Conservation (phyloP, 176 grass and related monocot species). For the Paspalum notatum region DNA sequence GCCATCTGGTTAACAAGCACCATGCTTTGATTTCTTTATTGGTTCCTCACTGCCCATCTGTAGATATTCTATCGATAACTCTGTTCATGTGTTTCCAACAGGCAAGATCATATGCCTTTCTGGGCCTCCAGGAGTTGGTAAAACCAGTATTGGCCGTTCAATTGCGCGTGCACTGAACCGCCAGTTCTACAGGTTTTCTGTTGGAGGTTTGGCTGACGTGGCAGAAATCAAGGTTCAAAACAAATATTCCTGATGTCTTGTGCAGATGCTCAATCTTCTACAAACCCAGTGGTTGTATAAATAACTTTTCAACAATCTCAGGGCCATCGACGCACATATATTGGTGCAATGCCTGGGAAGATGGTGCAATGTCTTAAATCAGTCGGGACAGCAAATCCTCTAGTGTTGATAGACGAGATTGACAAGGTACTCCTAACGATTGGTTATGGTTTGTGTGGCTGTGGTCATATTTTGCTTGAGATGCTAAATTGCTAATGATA, state of each 20-base stretch:
- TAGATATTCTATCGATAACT: slow-evolving; percentile 32
- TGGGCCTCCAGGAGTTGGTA: slow-evolving; percentile 98
- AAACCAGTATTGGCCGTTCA: slow-evolving; percentile 97
- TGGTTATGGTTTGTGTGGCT: neutral
- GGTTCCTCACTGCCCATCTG: neutral
- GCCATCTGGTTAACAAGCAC: neutral
- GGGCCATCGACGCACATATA: slow-evolving; percentile 96
- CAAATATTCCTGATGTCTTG: slow-evolving; percentile 19
- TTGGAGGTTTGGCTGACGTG: slow-evolving; percentile 98
- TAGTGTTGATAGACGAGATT: slow-evolving; percentile 98
- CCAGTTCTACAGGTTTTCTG: slow-evolving; percentile 97
- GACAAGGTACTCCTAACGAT: slow-evolving; percentile 75
- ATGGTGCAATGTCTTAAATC: slow-evolving; percentile 99
- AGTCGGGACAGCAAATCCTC: slow-evolving; percentile 92
- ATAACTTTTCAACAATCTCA: slow-evolving; percentile 55
- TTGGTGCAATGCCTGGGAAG: slow-evolving; percentile 99
- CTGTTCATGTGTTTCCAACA: slow-evolving; percentile 48
- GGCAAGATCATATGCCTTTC: slow-evolving; percentile 99
- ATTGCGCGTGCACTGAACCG: slow-evolving; percentile 95
- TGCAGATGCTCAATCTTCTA: slow-evolving; percentile 22
- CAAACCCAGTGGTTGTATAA: neutral
- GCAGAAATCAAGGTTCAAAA: slow-evolving; percentile 93
- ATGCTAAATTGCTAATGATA: neutral
- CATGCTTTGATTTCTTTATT: slow-evolving; percentile 19
- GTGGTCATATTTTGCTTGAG: slow-evolving; percentile 31